Evolutionary conservation across 331 rosid genomes (phyloP).

Genomic region (Malus hybrid): DNA sequence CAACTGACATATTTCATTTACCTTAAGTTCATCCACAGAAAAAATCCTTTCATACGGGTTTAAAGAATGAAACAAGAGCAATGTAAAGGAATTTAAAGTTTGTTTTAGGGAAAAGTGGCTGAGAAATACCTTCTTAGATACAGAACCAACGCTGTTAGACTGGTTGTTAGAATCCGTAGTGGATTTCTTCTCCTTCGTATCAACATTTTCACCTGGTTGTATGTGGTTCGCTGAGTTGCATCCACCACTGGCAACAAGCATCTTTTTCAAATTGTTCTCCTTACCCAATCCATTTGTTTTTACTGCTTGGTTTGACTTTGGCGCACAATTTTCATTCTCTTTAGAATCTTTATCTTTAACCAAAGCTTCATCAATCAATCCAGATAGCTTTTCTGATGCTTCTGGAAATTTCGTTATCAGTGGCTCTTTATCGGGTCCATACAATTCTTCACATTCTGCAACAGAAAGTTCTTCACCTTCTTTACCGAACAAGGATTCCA

Average conservation of each 20-base stretch:
- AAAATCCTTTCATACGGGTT: background rate
- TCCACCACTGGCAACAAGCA: constrained; percentile 12
- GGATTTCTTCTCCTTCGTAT: constrained; percentile 33
- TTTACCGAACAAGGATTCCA: constrained; percentile 32
- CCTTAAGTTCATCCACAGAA: background rate
- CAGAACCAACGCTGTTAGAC: constrained; percentile 35
- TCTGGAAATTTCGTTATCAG: constrained; percentile 29
- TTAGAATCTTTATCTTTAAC: constrained; percentile 18
- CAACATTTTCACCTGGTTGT: constrained; percentile 21
- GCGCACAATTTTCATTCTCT: constrained; percentile 16
- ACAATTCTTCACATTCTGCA: constrained; percentile 79
- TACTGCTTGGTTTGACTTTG: constrained; percentile 26
- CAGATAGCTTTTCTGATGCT: constrained; percentile 26
- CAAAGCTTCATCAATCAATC: constrained; percentile 17
- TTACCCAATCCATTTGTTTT: constrained; percentile 27
- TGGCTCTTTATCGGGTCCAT: constrained; percentile 77
- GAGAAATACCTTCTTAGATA: constrained; percentile 53
- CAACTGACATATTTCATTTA: background rate
- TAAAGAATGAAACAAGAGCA: background rate
- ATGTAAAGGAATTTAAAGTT: background rate
- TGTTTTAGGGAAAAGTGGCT: constrained; percentile 6
- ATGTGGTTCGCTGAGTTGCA: constrained; percentile 20
- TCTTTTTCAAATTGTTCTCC: constrained; percentile 22
- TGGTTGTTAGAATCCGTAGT: constrained; percentile 21
- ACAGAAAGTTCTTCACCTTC: constrained; percentile 57